phyloP scores from a whole-genome alignment of 306 rosid species.

The Begonia masoniana region DNA sequence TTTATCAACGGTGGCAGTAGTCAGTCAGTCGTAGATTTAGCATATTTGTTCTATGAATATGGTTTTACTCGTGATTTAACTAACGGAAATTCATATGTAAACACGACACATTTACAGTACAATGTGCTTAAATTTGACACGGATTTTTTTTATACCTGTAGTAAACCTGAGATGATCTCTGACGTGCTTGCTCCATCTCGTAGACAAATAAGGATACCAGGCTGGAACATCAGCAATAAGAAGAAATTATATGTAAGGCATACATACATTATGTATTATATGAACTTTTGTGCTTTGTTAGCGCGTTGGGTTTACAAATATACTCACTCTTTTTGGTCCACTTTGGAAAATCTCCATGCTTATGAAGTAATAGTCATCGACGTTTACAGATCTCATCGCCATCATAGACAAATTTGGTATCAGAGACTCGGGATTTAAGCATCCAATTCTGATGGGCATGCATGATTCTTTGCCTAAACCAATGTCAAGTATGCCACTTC shows the following conservation, averaged over 20 bases:
- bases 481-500: not conserved
- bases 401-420: conserved; percentile 54
- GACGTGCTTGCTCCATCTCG: conserved; percentile 51
- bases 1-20: not conserved
- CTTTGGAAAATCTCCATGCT: conserved; percentile 34
- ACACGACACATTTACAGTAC: no score
- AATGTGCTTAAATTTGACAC: no score
- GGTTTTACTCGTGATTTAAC: no score
- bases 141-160: conserved; percentile 41
- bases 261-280: not conserved
- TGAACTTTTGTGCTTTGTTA: no score
- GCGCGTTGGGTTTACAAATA: not conserved
- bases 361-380: conserved; percentile 49
- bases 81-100: no score
- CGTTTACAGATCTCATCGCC: conserved; percentile 36
- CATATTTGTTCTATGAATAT: no score
- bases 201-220: conserved; percentile 53
- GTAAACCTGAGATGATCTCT: conserved; percentile 46
- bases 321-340: conserved; percentile 36
- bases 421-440: conserved; percentile 41
- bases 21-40: no score
- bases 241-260: conserved; percentile 10
- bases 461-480: conserved; percentile 42
- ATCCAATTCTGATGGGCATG: conserved; percentile 84
- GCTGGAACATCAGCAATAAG: conserved; percentile 19